Percentiles rank a stretch among this genome's conserved stretches.
These are phyloP conservation scores for Cucurbita moschata DNA, from an alignment of 306 rosid genomes.

Conservation along the genomic window DNA sequence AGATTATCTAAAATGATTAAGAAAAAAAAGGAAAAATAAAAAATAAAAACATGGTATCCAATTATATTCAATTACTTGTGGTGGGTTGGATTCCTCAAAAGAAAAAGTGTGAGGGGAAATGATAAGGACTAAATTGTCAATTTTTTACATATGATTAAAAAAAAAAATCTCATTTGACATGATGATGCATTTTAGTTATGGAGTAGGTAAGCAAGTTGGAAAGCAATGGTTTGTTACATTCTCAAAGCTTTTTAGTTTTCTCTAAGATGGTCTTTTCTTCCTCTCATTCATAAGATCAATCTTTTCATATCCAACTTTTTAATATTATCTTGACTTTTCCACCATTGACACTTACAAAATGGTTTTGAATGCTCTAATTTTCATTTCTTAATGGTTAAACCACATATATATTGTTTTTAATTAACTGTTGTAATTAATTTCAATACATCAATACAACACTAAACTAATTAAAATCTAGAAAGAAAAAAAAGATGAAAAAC, in stretches of 20 bases:
- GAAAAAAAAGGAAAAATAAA: neutral
- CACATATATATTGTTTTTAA: too few relatives aligned
- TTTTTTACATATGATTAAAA: neutral
- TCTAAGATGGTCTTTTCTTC: neutral
- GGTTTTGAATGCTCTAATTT: neutral
- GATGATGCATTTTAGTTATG: constrained; percentile 3
- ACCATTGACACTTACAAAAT: neutral
- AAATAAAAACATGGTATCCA: neutral
- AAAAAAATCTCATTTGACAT: neutral
- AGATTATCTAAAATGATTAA: neutral
- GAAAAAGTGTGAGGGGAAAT: neutral
- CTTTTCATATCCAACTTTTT: neutral
- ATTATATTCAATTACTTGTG: neutral
- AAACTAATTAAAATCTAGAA: too few relatives aligned
- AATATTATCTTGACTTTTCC: neutral
- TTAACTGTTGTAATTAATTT: too few relatives aligned
- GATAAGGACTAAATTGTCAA: neutral
- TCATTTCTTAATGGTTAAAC: neutral
- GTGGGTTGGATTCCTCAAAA: neutral
- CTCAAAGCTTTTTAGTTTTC: neutral
- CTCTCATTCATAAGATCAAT: neutral
- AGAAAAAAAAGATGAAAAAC: too few relatives aligned
- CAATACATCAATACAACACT: too few relatives aligned
- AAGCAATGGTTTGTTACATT: neutral
- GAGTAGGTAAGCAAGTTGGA: neutral